Base-by-base conservation (phyloP, 1,284 basidiomycete species). In the Xerocomus minutiporus region DNA sequence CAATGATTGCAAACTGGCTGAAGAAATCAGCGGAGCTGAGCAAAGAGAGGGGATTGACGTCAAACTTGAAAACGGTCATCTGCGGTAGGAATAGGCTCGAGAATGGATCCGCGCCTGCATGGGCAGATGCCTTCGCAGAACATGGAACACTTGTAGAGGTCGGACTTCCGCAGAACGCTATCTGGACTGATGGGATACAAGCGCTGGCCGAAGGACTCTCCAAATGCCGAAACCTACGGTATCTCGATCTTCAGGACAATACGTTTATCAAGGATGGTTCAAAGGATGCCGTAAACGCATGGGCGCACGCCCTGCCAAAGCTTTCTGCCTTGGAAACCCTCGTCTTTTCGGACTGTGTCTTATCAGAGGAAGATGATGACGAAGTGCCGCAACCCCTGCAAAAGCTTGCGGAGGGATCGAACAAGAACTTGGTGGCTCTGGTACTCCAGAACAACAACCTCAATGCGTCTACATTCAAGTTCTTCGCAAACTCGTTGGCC, bases 41-140 rank as follows among this genome's bases (percentile, higher is more conserved):
- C 57, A 81, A 84, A 62, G 75, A 75, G 25, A 83, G 82, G 53
- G 88, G 87, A 20, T 79, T 84, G 64, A 72, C 73, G 46, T 88
- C 86, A 31, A 86, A 86, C 59, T 75, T 99, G 41, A 82, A 83
- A 50, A 86, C 82, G 2, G 80, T 99, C 62, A 86, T 97, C 58
- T 98, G 97, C 70, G 95, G 97, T 13, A 83, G 95, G 51, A 98
- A 98, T 71, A 82, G 97, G 28, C 79, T 98, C 48, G 95, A 99
- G 75, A 88, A 97, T 65, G 94, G 93, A 39, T 90, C 87, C 2
- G 91, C 96, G 0, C 62, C 75, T 1, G 78, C 80, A 7, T 98
- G 93, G 90, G 93, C 92, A 2, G 80, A 84, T 45, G 95, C 95
- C 1, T 97, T 96, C 61, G 84, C 83, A 7, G 90, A 84, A 36